Evolutionary conservation across 2,329 filamentous ascomycete species (phyloP), one percentile per base, ranked within the genome.

Genomic region (Parafenestella ontariensis): DNA sequence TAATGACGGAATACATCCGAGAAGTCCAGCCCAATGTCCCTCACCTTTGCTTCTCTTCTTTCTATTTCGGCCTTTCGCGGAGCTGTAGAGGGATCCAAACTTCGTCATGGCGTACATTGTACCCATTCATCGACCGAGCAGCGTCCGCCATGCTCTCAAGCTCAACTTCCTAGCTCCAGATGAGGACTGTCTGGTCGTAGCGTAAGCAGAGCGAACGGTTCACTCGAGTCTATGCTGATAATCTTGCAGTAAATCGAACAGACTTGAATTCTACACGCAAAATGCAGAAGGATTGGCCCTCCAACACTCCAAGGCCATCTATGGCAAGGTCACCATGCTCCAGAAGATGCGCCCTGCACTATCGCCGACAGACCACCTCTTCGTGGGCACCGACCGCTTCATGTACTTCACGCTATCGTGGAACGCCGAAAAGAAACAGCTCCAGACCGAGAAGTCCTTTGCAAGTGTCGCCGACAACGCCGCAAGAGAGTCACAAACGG

Each of bases 401-500:
- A 88, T 92, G 68, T 98, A 96, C 78, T 96, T 98, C 75, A 96
- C 92, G 1, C 76, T 96, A 18, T 87, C 84, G 15, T 99, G 95
- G 93, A 87, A 97, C 65, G 69, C 82, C 0, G 76, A 83, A 1
- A 77, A 70, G 21, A 81, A 79, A 18, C 76, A 82, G 49, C 74
- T 88, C 13, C 77, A 77, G 33, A 88, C 86, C 3, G 71, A 86
- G 61, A 82, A 85, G 74, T 82, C 79, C 55, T 85, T 83, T 72
- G 79, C 85, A 39, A 83, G 88, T 64, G 77, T 88, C 50, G 80
- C 84, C 29, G 85, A 87, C 66, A 84, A 84, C 65, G 82, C 83
- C 9, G 81, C 85, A 26, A 77, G 91, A 47, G 90, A 96, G 69
- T 89, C 89, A 7, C 90, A 94, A 73, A 93, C 90, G 54, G 89